These are phyloP conservation scores for Fereydounia khargensis DNA, from an alignment of 1,284 basidiomycete species.

Conservation along the genomic window DNA sequence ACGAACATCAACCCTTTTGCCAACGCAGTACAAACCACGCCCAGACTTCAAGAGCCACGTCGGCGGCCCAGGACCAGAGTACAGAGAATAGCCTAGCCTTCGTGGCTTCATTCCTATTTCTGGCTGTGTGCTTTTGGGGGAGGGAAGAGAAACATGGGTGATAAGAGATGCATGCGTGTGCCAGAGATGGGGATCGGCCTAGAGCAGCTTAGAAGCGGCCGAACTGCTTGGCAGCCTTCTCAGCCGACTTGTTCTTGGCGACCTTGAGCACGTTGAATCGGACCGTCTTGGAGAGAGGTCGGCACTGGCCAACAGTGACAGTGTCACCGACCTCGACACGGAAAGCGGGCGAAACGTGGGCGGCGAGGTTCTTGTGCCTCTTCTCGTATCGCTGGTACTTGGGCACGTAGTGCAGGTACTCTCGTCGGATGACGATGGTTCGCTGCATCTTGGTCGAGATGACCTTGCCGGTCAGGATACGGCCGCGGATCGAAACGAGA, in stretches of 20 bases:
- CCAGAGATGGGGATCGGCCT: no score
- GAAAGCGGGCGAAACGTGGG: conserved; percentile 96
- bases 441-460: conserved; percentile 99
- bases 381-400: conserved; percentile 76
- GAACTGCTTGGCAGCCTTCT: conserved; percentile 72
- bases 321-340: conserved; percentile 76
- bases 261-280: conserved; percentile 97
- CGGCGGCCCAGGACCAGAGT: no score
- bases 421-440: conserved; percentile 95
- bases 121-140: conserved; percentile 5
- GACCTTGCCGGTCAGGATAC: conserved; percentile 95
- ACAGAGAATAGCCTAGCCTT: no score
- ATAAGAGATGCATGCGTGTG: no score
- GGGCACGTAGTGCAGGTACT: conserved; percentile 93
- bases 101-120: no score
- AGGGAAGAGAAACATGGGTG: background rate
- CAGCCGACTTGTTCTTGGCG: conserved; percentile 59
- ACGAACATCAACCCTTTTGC: no score
- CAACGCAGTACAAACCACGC: no score
- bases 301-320: conserved; percentile 98
- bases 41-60: no score
- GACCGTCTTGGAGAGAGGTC: conserved; percentile 97
- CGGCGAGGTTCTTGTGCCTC: conserved; percentile 93
- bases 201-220: conserved; percentile 75
- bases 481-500: conserved; percentile 84